A percentile compares a stretch with the other conserved stretches of the same genome.
phyloP scores from a whole-genome alignment of 768 basidiomycete genomes.

The Lactarius vividus region DNA sequence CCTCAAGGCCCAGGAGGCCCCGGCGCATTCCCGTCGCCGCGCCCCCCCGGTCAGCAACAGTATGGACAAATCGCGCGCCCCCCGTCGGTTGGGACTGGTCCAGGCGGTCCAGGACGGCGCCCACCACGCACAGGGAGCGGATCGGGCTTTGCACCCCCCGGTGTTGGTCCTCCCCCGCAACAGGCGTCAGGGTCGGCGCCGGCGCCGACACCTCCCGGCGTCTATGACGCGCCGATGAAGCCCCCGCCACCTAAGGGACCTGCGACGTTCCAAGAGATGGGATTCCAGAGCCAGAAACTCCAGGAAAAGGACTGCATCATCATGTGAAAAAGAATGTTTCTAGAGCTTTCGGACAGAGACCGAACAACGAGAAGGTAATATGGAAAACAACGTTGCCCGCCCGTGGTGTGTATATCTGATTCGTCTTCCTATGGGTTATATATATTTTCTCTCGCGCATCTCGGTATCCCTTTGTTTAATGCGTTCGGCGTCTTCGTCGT shows the following conservation, averaged over 20 bases:
- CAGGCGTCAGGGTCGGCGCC: slow-evolving; percentile 4
- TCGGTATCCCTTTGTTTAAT: neutral
- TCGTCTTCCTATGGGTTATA: neutral
- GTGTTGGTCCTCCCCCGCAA: neutral
- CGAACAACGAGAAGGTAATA: neutral
- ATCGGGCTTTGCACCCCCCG: neutral
- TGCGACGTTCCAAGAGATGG: slow-evolving; percentile 93
- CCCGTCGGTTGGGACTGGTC: neutral
- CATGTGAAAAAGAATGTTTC: slow-evolving; percentile 49
- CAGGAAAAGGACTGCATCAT: slow-evolving; percentile 84
- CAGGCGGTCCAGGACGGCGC: slow-evolving; percentile 8
- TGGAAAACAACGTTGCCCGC: neutral
- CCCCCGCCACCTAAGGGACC: slow-evolving; percentile 44
- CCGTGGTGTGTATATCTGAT: neutral
- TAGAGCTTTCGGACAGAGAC: neutral
- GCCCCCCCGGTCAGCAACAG: neutral
- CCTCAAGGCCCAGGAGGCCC: neutral
- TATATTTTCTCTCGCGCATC: neutral
- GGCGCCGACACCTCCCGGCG: neutral
- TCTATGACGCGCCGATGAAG: slow-evolving; percentile 13
- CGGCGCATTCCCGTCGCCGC: slow-evolving; percentile 8
- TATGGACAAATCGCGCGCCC: slow-evolving; percentile 5
- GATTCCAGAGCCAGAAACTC: slow-evolving; percentile 72
- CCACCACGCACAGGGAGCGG: slow-evolving; percentile 1
- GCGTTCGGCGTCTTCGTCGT: neutral